Conservation (phyloP, 2,329 filamentous ascomycete species). For the Pyricularia sp. region DNA sequence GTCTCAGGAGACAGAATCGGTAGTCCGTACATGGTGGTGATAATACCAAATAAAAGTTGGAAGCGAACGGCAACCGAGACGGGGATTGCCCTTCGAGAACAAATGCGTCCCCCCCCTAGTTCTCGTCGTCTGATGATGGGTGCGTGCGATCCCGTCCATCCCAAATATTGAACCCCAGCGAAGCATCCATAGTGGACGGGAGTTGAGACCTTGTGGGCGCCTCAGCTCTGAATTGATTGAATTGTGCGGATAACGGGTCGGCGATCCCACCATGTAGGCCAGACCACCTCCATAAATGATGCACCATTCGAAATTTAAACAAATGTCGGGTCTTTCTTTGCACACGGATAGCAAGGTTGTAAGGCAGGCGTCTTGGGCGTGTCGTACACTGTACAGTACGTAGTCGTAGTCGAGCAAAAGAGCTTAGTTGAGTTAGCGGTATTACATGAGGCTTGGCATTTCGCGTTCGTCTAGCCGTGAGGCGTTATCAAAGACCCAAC, state of each 20-base stretch:
- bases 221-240: not conserved
- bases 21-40: not conserved
- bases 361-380: not conserved
- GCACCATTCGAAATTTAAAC: not conserved
- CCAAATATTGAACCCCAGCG: not conserved
- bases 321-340: not conserved
- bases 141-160: not conserved
- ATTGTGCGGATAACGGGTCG: not conserved
- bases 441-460: not conserved
- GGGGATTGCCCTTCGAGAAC: not conserved
- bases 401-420: not conserved
- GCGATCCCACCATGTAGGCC: no score
- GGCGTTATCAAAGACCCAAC: no score
- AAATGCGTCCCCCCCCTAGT: not conserved
- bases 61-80: not conserved
- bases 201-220: not conserved
- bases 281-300: no score
- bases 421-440: not conserved
- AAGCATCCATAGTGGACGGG: not conserved
- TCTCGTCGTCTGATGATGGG: not conserved
- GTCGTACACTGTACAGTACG: no score
- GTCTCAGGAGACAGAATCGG: not conserved
- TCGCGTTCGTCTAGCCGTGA: not conserved
- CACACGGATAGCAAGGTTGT: not conserved
- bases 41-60: not conserved